Evolutionary conservation across 192 early-diverging fungal species (phyloP).

Genomic region (Diversispora eburnea): DNA sequence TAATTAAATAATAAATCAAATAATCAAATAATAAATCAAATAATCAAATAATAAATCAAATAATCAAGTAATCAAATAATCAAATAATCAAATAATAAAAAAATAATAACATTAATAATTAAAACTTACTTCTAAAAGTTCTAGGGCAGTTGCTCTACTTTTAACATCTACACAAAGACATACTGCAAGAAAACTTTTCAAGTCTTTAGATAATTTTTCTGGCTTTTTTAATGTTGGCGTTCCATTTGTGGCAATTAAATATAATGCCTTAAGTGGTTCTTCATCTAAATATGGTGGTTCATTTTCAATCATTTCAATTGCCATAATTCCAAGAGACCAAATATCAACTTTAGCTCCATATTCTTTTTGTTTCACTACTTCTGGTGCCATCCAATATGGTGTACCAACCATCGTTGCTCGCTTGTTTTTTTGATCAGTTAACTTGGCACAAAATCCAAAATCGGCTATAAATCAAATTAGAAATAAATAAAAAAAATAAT

Average conservation of each 20-base stretch:
- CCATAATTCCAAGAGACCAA: slow-evolving; percentile 92
- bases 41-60: background rate
- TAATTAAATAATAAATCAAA: background rate
- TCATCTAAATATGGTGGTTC: slow-evolving; percentile 93
- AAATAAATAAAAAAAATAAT: background rate
- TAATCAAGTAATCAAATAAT: background rate
- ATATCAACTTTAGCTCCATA: slow-evolving; percentile 86
- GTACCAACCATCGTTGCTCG: slow-evolving; percentile 86
- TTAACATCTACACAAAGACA: slow-evolving; percentile 70
- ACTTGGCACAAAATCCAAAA: slow-evolving; percentile 93
- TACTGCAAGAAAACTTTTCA: slow-evolving; percentile 74
- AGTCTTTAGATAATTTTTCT: slow-evolving; percentile 65
- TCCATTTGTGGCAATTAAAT: slow-evolving; percentile 86
- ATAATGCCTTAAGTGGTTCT: slow-evolving; percentile 72
- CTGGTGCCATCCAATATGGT: slow-evolving; percentile 98
- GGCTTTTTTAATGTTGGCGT: slow-evolving; percentile 80
- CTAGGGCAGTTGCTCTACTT: slow-evolving; percentile 65
- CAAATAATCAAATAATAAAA: slow-evolving; percentile 24
- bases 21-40: background rate
- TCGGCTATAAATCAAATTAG: slow-evolving; percentile 56
- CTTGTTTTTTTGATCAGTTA: slow-evolving; percentile 75
- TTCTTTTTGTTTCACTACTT: slow-evolving; percentile 87
- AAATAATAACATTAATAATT: slow-evolving; percentile 39
- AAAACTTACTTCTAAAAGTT: slow-evolving; percentile 57
- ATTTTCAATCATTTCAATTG: slow-evolving; percentile 94